Conservation (phyloP, 1,284 basidiomycete species). For the Cystobasidium slooffiae region DNA sequence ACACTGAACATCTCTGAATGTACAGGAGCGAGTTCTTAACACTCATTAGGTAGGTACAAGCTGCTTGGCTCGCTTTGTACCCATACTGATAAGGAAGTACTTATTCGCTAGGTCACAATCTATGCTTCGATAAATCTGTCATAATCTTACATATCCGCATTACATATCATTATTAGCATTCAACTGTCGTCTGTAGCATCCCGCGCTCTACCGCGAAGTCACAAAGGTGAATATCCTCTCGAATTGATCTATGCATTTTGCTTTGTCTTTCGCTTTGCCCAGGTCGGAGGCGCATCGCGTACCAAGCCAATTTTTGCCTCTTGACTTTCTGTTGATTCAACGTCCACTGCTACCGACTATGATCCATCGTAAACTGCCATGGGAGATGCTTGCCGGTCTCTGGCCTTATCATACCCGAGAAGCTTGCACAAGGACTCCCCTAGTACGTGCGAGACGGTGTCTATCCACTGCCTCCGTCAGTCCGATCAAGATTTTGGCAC, state of each 20-base stretch:
- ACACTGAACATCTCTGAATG: not conserved
- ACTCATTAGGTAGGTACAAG: slow-evolving; percentile 23
- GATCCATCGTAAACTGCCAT: not conserved
- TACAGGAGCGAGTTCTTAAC: slow-evolving; percentile 36
- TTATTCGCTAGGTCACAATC: slow-evolving; percentile 8
- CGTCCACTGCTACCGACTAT: not conserved
- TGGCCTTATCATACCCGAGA: not conserved
- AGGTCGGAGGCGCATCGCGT: too few species aligned
- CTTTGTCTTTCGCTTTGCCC: too few species aligned
- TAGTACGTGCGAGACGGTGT: not conserved
- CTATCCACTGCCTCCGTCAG: not conserved
- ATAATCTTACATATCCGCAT: not conserved
- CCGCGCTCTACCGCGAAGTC: slow-evolving; percentile 26
- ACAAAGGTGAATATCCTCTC: not conserved
- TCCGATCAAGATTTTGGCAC: slow-evolving; percentile 65
- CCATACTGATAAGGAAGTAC: not conserved
- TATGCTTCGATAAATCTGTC: slow-evolving; percentile 27
- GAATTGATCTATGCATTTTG: too few species aligned
- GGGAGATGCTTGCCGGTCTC: not conserved
- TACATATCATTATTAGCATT: slow-evolving; percentile 5
- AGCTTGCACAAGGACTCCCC: not conserved
- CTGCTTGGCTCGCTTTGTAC: not conserved
- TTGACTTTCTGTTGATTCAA: not conserved
- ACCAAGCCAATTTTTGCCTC: not conserved
- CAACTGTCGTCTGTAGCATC: slow-evolving; percentile 38